A percentile compares a stretch with the other conserved stretches of the same genome.
Evolutionary conservation across 306 rosid genomes (phyloP).

Genomic region (Medicago lupulina): DNA sequence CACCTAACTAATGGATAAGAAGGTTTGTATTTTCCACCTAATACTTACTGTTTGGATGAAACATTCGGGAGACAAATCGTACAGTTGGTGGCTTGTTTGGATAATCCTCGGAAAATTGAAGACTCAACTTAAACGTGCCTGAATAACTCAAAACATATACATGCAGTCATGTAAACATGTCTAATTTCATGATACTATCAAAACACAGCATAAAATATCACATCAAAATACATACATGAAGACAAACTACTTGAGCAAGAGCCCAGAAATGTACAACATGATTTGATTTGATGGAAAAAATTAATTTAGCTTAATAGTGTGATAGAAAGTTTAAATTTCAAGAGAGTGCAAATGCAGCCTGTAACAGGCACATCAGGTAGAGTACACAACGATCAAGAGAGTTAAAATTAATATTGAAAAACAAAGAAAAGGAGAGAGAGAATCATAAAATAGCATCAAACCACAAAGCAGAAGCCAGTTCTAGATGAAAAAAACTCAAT

Average conservation of each 20-base stretch:
- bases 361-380: neutral
- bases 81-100: constrained; percentile 95
- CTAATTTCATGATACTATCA: constrained; percentile 23
- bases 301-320: neutral
- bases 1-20: constrained; percentile 10
- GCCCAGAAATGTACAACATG: neutral
- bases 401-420: neutral
- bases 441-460: constrained; percentile 12
- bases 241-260: constrained; percentile 10
- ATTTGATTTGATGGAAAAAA: neutral
- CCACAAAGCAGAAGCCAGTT: neutral
- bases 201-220: constrained; percentile 24
- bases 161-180: constrained; percentile 36
- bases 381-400: neutral
- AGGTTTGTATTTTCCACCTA: constrained; percentile 5
- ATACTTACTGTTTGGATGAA: constrained; percentile 92
- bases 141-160: constrained; percentile 46
- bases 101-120: constrained; percentile 87
- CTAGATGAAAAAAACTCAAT: neutral
- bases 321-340: neutral
- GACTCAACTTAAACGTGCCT: constrained; percentile 92
- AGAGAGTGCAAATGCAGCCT: neutral
- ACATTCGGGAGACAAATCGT: constrained; percentile 90
- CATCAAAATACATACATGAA: constrained; percentile 20
- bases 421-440: neutral